Percentiles rank a stretch among this genome's conserved stretches.
Evolutionary conservation across 371 early-diverging fungal genomes (phyloP).

Genomic region (Mortierella sp.): DNA sequence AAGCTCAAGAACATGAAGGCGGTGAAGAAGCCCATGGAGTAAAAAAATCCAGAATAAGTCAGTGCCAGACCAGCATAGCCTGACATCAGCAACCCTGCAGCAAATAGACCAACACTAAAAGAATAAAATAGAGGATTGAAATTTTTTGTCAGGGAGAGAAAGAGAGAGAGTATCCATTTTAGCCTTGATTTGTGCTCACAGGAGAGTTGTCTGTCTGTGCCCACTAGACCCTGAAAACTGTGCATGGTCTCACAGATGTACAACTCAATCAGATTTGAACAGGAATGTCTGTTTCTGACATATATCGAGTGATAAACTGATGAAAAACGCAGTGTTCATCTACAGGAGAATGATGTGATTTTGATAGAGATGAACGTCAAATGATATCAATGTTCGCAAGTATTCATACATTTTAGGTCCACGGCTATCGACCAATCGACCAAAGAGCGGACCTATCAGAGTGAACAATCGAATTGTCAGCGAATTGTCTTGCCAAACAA

Average conservation of each 20-base stretch:
- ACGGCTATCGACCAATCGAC: constrained; percentile 58
- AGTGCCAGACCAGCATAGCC: constrained; percentile 58
- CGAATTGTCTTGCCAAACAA: not conserved
- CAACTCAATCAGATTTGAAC: too few relatives aligned
- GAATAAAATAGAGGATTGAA: constrained; percentile 1
- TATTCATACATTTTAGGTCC: constrained; percentile 61
- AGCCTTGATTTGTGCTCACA: too few relatives aligned
- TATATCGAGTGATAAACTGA: not conserved
- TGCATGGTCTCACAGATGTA: not conserved
- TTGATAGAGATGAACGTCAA: not conserved
- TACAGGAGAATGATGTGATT: constrained; percentile 1
- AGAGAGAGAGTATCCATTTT: too few relatives aligned
- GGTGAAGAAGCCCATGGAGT: constrained; percentile 57
- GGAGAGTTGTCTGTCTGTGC: not conserved
- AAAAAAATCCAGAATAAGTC: constrained; percentile 44
- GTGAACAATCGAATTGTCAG: not conserved
- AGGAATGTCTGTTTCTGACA: not conserved
- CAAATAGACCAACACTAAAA: constrained; percentile 52
- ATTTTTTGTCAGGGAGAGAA: too few relatives aligned
- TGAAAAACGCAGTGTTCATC: not conserved
- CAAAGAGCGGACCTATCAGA: constrained; percentile 65
- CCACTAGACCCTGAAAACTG: not conserved
- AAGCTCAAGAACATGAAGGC: constrained; percentile 63
- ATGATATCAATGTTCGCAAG: not conserved
- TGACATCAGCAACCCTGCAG: constrained; percentile 53